Evolutionary conservation across 2,329 filamentous ascomycete species (phyloP).

Genomic region (Arachnomyces sp.): DNA sequence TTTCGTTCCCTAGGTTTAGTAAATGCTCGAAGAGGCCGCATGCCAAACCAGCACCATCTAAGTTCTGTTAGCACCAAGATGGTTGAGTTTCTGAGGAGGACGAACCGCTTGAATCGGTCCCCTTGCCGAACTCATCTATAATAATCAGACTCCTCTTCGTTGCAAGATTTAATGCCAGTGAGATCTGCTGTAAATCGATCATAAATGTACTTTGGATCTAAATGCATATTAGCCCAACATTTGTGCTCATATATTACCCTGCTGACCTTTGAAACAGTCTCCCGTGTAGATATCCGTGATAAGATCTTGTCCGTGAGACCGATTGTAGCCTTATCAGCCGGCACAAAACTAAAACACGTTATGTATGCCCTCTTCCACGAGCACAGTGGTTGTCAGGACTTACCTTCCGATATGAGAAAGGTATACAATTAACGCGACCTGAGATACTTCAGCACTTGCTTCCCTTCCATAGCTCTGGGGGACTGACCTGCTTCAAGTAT

Average conservation of each 20-base stretch:
- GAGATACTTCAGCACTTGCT: constrained; percentile 5
- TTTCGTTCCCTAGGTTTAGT: constrained; percentile 38
- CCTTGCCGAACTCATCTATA: constrained; percentile 85
- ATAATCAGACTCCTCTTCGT: constrained; percentile 72
- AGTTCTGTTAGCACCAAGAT: constrained; percentile 1
- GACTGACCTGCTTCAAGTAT: constrained; percentile 71
- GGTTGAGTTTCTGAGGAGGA: constrained; percentile 1
- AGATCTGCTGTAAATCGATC: constrained; percentile 82
- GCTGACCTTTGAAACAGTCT: constrained; percentile 51
- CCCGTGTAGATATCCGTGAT: constrained; percentile 70
- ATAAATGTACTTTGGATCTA: constrained; percentile 58
- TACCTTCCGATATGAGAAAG: constrained; percentile 74
- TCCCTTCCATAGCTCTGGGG: not conserved
- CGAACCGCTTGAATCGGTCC: constrained; percentile 50
- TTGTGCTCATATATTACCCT: not conserved
- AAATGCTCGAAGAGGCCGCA: constrained; percentile 54
- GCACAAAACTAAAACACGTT: constrained; percentile 60
- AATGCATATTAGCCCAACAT: not conserved
- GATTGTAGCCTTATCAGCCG: constrained; percentile 65
- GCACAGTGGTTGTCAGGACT: constrained; percentile 1
- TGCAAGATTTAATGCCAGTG: constrained; percentile 63
- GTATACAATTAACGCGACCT: constrained; percentile 77
- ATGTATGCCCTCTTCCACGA: constrained; percentile 4
- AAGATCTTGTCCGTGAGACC: constrained; percentile 90
- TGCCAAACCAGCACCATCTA: constrained; percentile 57